A percentile compares a stretch with the other conserved stretches of the same genome.
phyloP scores from a whole-genome alignment of 805 yeast genomes.

The Candida quercuum region DNA sequence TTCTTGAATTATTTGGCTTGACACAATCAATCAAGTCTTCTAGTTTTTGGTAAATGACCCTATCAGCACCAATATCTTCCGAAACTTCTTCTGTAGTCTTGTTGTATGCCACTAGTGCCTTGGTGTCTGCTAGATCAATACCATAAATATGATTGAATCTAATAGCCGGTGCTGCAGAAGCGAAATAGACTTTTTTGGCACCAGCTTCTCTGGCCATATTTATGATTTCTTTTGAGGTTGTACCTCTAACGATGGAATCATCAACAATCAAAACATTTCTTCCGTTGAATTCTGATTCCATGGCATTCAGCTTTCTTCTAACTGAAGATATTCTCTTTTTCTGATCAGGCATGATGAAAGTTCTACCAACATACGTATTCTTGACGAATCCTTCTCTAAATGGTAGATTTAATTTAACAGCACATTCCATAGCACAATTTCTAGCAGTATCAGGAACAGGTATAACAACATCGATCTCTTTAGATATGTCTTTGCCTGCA shows the following conservation, averaged over 20 bases:
- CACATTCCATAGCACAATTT: slow-evolving; percentile 89
- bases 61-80: slow-evolving; percentile 79
- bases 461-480: slow-evolving; percentile 85
- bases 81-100: slow-evolving; percentile 74
- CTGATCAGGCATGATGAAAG: slow-evolving; percentile 98
- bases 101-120: slow-evolving; percentile 85
- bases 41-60: slow-evolving; percentile 81
- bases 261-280: slow-evolving; percentile 87
- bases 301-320: slow-evolving; percentile 91
- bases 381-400: slow-evolving; percentile 97
- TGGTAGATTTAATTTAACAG: slow-evolving; percentile 72
- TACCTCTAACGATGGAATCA: slow-evolving; percentile 96
- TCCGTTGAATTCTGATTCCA: slow-evolving; percentile 86
- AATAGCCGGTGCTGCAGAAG: slow-evolving; percentile 98
- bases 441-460: slow-evolving; percentile 99
- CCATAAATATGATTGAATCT: slow-evolving; percentile 95
- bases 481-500: slow-evolving; percentile 39
- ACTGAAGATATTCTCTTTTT: slow-evolving; percentile 90
- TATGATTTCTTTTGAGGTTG: slow-evolving; percentile 93
- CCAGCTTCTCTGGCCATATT: slow-evolving; percentile 99
- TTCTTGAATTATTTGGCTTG: slow-evolving; percentile 33
- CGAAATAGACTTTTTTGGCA: slow-evolving; percentile 90
- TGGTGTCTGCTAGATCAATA: slow-evolving; percentile 93
- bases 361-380: slow-evolving; percentile 94
- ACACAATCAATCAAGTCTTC: slow-evolving; percentile 83